These are phyloP conservation scores for Allium fistulosum DNA, from an alignment of 106 monocot genomes.

Conservation along the genomic window DNA sequence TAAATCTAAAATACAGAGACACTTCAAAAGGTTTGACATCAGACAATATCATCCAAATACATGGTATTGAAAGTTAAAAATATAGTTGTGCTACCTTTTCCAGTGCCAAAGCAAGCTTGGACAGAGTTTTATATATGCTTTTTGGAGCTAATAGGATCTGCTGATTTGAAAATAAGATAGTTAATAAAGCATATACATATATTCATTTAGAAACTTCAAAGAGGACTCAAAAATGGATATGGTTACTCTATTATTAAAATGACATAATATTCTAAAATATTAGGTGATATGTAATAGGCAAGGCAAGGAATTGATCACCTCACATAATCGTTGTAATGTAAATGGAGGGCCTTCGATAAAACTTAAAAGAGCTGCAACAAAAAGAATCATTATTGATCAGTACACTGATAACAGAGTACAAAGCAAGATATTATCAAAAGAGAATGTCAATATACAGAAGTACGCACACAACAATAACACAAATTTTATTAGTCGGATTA, in stretches of 20 bases:
- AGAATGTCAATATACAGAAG: no score
- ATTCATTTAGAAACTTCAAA: background rate
- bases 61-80: no score
- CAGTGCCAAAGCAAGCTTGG: constrained; percentile 84
- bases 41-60: no score
- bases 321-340: constrained; percentile 92
- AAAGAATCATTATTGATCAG: background rate
- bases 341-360: constrained; percentile 97
- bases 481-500: no score
- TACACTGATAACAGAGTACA: background rate
- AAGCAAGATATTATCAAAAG: background rate
- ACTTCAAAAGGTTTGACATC: background rate
- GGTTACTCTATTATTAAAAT: no score
- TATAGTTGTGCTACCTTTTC: constrained; percentile 45
- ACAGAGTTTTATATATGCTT: constrained; percentile 59
- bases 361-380: constrained; percentile 62
- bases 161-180: constrained; percentile 6
- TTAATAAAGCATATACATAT: background rate
- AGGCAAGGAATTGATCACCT: constrained; percentile 36
- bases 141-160: constrained; percentile 86
- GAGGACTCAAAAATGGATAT: background rate
- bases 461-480: no score
- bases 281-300: background rate
- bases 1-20: constrained; percentile 8
- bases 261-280: background rate